Conservation (phyloP, 2,329 filamentous ascomycete genomes). For the Simplicillium aogashimaense region DNA sequence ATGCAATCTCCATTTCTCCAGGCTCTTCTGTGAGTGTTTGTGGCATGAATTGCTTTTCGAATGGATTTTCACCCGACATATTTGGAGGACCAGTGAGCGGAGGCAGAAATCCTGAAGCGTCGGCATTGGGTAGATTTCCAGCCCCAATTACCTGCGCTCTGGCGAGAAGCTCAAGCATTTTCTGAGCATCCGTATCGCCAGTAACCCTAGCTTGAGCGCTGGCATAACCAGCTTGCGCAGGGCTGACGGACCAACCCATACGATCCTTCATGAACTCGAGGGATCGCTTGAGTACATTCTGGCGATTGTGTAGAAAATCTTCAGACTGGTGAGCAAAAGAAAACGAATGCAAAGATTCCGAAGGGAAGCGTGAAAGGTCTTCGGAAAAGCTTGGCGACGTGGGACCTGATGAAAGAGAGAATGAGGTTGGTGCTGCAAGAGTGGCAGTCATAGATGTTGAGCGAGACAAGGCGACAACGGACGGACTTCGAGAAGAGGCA, state of each 20-base stretch:
- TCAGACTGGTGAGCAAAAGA: constrained; percentile 95
- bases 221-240: constrained; percentile 64
- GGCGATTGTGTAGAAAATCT: constrained; percentile 80
- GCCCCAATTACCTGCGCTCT: constrained; percentile 69
- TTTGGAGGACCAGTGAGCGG: constrained; percentile 75
- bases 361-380: constrained; percentile 85
- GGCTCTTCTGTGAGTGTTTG: constrained; percentile 34
- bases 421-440: constrained; percentile 44
- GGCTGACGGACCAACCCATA: constrained; percentile 61
- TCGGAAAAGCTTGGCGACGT: constrained; percentile 71
- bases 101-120: constrained; percentile 29
- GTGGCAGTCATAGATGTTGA: constrained; percentile 64
- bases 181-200: constrained; percentile 79
- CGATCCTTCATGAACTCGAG: constrained; percentile 96
- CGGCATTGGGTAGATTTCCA: constrained; percentile 46
- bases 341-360: constrained; percentile 94
- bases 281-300: constrained; percentile 86
- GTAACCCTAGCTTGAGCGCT: constrained; percentile 74
- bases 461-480: constrained; percentile 47
- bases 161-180: constrained; percentile 80
- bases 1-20: constrained; percentile 18
- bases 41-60: constrained; percentile 69
- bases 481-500: constrained; percentile 51
- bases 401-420: constrained; percentile 49
- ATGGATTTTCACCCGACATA: constrained; percentile 65